A percentile compares a stretch with the other conserved stretches of the same genome.
Evolutionary conservation across 2,329 filamentous ascomycete species (phyloP).

Genomic region (Claviceps purpurea): DNA sequence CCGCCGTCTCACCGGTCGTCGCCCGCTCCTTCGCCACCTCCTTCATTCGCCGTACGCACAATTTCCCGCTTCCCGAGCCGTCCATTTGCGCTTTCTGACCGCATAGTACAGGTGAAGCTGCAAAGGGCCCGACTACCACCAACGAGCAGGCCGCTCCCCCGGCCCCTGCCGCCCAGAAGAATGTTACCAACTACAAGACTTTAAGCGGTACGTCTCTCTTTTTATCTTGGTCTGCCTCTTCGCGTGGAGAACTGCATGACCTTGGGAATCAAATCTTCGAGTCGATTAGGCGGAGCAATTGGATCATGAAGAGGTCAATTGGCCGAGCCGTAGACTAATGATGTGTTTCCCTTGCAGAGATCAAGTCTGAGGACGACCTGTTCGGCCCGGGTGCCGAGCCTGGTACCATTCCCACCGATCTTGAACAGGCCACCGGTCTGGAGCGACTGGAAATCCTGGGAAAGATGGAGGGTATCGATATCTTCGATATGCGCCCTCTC

Average conservation of each 20-base stretch:
- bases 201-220: constrained; percentile 29
- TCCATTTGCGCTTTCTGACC: constrained; percentile 2
- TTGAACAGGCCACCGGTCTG: constrained; percentile 92
- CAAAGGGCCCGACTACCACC: constrained; percentile 20
- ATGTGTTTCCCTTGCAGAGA: constrained; percentile 42
- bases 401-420: constrained; percentile 81
- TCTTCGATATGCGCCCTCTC: constrained; percentile 97
- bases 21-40: constrained; percentile 48
- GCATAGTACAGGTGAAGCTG: constrained; percentile 21
- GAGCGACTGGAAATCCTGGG: constrained; percentile 97
- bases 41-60: constrained; percentile 41
- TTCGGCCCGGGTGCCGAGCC: constrained; percentile 66
- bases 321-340: constrained; percentile 8
- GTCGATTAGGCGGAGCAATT: not conserved
- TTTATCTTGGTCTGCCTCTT: not conserved
- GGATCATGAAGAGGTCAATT: not conserved
- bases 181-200: constrained; percentile 32
- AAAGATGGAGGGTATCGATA: constrained; percentile 96
- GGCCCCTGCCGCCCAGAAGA: constrained; percentile 28
- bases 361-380: constrained; percentile 73
- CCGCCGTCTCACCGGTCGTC: constrained; percentile 37
- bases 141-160: constrained; percentile 24
- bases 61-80: constrained; percentile 14
- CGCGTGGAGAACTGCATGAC: constrained; percentile 8
- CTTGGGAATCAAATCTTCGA: constrained; percentile 8